Percentiles rank a stretch among this genome's conserved stretches.
Conservation (phyloP, 176 grass and related monocot genomes). For the Cymbopogon citratus region DNA sequence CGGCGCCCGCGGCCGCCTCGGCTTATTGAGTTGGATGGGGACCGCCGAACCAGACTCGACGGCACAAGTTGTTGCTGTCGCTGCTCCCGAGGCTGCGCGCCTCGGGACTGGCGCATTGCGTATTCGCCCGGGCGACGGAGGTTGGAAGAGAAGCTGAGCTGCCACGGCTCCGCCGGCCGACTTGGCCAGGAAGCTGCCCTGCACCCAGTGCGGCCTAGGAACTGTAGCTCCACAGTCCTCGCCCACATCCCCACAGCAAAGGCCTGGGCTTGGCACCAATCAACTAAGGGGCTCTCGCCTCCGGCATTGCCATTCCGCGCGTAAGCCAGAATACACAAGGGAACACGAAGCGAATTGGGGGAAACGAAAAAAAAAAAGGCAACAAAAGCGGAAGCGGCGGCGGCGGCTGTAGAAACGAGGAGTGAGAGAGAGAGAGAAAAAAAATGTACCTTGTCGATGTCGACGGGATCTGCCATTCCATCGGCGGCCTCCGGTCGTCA, state of each 20-base stretch:
- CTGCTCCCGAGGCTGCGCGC: background rate
- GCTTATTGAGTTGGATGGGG: background rate
- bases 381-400: background rate
- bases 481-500: conserved; percentile 57
- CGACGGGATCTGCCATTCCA: conserved; percentile 94
- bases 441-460: conserved; percentile 63
- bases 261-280: background rate
- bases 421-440: background rate
- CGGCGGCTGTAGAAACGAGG: background rate
- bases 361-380: background rate
- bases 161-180: background rate
- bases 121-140: background rate
- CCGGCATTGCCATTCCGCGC: conserved; percentile 1
- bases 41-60: background rate
- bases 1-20: background rate
- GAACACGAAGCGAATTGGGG: background rate
- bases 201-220: background rate
- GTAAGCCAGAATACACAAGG: background rate
- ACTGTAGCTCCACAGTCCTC: background rate
- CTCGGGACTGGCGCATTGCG: no score
- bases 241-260: background rate
- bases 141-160: background rate
- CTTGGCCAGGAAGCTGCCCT: background rate
- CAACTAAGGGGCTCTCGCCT: background rate
- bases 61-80: background rate